phyloP scores from a whole-genome alignment of 176 grass and related monocot species.

The Secale cereale region DNA sequence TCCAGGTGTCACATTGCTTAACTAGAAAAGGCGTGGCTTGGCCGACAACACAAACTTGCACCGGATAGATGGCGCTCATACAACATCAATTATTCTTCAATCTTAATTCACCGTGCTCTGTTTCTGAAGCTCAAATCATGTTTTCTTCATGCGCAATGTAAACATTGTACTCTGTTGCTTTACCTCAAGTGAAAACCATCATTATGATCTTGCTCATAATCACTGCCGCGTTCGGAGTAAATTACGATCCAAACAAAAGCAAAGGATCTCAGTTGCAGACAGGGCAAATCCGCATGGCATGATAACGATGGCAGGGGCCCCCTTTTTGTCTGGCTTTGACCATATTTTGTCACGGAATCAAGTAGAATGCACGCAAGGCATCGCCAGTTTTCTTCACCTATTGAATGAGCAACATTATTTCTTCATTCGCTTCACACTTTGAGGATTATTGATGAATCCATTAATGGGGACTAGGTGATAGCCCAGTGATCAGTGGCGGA shows the following conservation, averaged over 20 bases:
- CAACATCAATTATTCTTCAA: neutral
- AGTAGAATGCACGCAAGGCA: constrained; percentile 11
- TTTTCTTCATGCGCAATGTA: constrained; percentile 1
- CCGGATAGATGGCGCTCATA: neutral
- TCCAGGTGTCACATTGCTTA: neutral
- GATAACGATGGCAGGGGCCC: neutral
- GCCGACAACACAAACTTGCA: constrained; percentile 21
- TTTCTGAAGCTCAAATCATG: constrained; percentile 23
- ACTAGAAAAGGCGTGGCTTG: neutral
- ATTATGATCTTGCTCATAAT: constrained; percentile 17
- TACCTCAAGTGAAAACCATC: constrained; percentile 22
- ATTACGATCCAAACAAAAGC: constrained; percentile 28
- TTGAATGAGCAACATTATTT: neutral
- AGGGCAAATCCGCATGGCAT: constrained; percentile 1
- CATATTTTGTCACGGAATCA: neutral
- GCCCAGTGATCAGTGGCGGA: too few species aligned
- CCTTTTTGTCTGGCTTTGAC: constrained; percentile 14
- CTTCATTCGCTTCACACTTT: constrained; percentile 14
- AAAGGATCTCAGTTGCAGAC: neutral
- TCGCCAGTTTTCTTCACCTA: neutral
- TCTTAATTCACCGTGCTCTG: constrained; percentile 8
- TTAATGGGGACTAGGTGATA: neutral
- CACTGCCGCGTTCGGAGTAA: constrained; percentile 10
- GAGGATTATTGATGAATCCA: neutral
- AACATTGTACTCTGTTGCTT: neutral